These are phyloP conservation scores for Paramecium sonneborni DNA, from an alignment of 73 alveolate species.

Conservation along the genomic window DNA sequence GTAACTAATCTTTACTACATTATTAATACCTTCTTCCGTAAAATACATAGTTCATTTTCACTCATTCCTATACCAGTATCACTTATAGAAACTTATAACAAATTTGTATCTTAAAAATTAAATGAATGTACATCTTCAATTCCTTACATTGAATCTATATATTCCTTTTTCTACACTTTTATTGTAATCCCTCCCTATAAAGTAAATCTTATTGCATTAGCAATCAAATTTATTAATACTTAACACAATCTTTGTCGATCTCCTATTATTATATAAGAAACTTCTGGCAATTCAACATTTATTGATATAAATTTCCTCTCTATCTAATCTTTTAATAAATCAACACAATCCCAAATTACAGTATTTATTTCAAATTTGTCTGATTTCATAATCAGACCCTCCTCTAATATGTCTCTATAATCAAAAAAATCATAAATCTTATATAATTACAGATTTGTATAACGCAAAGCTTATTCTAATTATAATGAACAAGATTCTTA, in stretches of 20 bases:
- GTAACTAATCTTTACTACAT: background rate
- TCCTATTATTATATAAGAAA: background rate
- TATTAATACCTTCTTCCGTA: background rate
- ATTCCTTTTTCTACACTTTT: background rate
- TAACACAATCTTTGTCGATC: background rate
- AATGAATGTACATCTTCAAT: background rate
- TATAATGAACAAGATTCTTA: background rate
- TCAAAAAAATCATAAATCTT: slow-evolving; percentile 9
- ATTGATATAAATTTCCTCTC: background rate
- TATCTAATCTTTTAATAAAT: background rate
- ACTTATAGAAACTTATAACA: background rate
- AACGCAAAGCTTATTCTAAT: slow-evolving; percentile 15
- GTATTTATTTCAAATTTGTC: background rate
- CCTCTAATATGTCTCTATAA: slow-evolving; percentile 14
- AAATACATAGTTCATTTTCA: background rate
- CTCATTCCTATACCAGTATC: slow-evolving; percentile 55
- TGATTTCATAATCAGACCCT: background rate
- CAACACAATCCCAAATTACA: slow-evolving; percentile 32
- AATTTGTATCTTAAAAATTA: background rate
- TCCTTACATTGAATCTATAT: slow-evolving; percentile 35
- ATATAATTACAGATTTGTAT: background rate
- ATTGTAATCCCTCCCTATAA: background rate
- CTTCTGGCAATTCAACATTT: slow-evolving; percentile 15
- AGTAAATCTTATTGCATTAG: background rate
- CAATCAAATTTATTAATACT: background rate